Base-by-base conservation (phyloP, 2,329 filamentous ascomycete species). In the Beauveria scarabaeidicola region DNA sequence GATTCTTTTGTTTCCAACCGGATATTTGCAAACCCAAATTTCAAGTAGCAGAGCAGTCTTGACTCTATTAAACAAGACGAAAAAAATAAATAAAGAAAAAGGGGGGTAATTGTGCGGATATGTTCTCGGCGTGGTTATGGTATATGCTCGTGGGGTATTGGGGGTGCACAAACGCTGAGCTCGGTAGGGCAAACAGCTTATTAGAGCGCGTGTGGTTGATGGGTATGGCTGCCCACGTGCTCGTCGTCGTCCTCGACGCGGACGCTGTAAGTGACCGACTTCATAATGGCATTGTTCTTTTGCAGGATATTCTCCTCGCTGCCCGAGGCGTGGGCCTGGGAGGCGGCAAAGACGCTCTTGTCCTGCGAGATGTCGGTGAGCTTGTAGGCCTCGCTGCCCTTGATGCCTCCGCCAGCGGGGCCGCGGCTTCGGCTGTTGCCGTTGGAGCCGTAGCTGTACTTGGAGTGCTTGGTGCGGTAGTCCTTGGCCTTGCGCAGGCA, bases 181-280 rank as follows among this genome's bases (percentile, higher is more conserved):
- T 15, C 2, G 5, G 10, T 27, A 6, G 17, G 6, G 48, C 8
- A 32, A 36, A 19, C 11, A 3, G 7, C 25, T n/a, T n/a, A 5
- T 47, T 25, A 56, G 29, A 47, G 32, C 32, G 32, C 32, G 11
- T 36, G 40, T 23, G 52, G 27, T 44, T 46, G 13, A 6, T 46
- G 53, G n/a, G 41, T 43, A 21, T 21, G 52, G 19, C 19, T 17
- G 27, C 13, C 25, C 27, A 32, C 43, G 11, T 52, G 36, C 23
- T 55, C 59, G 15, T 60, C 52, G 11, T 64, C 65, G 10, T 74
- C 65, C 47, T 74, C 73, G 13, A 77, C 69, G 23, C 69, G 66
- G 1, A 77, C 74, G 32, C 67, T 74, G 59, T 77, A 77, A 2
- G 73, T 73, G 15, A 77, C 68, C 1, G 73, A 75, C 65, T 77